Conservation (phyloP, 139 green algal species). For the Bryopsis sp. region DNA sequence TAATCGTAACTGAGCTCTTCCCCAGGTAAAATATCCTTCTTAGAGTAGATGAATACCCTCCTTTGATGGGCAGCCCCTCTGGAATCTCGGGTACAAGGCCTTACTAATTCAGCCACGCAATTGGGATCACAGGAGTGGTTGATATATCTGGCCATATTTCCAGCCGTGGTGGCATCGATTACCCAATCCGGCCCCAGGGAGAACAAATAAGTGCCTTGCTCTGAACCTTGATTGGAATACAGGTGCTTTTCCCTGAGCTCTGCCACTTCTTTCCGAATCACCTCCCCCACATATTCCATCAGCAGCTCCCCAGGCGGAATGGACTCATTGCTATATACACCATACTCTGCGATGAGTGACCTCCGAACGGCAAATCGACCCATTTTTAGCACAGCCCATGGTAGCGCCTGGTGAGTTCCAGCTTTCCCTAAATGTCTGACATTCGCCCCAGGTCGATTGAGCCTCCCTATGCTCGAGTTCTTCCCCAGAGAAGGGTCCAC, state of each 20-base stretch:
- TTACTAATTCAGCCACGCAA: slow-evolving; percentile 25
- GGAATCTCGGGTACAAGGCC: slow-evolving; percentile 18
- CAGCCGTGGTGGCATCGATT: slow-evolving; percentile 42
- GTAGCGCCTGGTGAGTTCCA: slow-evolving; percentile 1
- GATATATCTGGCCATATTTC: slow-evolving; percentile 46
- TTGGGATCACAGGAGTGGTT: slow-evolving; percentile 57
- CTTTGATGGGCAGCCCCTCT: neutral
- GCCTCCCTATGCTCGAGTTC: too few species aligned
- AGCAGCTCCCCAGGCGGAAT: slow-evolving; percentile 36
- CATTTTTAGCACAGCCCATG: neutral
- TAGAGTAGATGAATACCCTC: neutral
- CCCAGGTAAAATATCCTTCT: slow-evolving; percentile 39
- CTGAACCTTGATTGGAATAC: slow-evolving; percentile 9
- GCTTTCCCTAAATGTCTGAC: too few species aligned
- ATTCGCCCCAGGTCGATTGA: too few species aligned
- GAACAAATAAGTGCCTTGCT: slow-evolving; percentile 25
- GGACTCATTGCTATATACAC: slow-evolving; percentile 17
- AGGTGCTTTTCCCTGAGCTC: slow-evolving; percentile 35
- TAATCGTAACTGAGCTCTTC: slow-evolving; percentile 89
- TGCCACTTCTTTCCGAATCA: slow-evolving; percentile 36
- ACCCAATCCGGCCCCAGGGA: slow-evolving; percentile 19
- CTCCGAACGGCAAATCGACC: slow-evolving; percentile 25
- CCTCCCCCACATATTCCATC: slow-evolving; percentile 44
- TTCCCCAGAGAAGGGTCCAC: too few species aligned
- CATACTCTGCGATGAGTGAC: slow-evolving; percentile 24